A percentile compares a stretch with the other conserved stretches of the same genome.
Evolutionary conservation across 2,329 filamentous ascomycete genomes (phyloP).

Genomic region (Cladosporium cucumerinum): DNA sequence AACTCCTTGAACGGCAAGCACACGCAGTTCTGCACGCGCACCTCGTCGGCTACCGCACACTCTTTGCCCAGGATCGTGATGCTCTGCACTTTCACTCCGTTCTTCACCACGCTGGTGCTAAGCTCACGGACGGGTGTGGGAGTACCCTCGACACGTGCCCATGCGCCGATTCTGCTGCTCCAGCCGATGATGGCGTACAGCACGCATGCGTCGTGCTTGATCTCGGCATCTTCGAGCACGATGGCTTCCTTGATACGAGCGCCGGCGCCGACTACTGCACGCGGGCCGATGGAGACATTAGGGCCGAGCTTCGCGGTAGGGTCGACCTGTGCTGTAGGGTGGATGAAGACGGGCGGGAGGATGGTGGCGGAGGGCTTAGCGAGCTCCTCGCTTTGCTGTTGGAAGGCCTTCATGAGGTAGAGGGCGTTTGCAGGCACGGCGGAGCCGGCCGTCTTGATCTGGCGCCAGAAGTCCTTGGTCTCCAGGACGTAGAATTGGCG

Average conservation of each 20-base stretch:
- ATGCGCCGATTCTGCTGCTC: conserved; percentile 94
- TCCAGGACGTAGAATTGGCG: conserved; percentile 98
- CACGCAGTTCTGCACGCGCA: conserved; percentile 95
- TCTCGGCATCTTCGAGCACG: conserved; percentile 88
- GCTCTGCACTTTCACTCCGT: conserved; percentile 96
- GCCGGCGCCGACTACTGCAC: conserved; percentile 77
- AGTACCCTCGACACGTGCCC: conserved; percentile 95
- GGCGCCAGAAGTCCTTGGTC: conserved; percentile 98
- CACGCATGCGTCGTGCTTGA: conserved; percentile 95
- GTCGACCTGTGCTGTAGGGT: conserved; percentile 85
- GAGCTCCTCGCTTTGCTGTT: conserved; percentile 76
- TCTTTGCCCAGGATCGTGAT: conserved; percentile 98
- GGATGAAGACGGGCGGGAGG: conserved; percentile 89
- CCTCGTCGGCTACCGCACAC: conserved; percentile 87
- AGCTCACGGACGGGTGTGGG: conserved; percentile 84
- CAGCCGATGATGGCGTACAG: conserved; percentile 96
- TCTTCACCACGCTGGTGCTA: conserved; percentile 92
- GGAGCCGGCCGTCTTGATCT: conserved; percentile 98
- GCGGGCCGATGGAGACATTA: conserved; percentile 94
- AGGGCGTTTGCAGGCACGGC: conserved; percentile 95
- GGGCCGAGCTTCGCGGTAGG: conserved; percentile 94
- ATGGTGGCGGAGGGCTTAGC: conserved; percentile 81
- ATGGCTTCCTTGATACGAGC: conserved; percentile 94
- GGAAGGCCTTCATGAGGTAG: conserved; percentile 91
- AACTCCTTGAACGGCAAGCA: conserved; percentile 97